Percentiles rank a stretch among this genome's conserved stretches.
phyloP scores from a whole-genome alignment of 129 eudicot genomes.

The Artemisia argyi region DNA sequence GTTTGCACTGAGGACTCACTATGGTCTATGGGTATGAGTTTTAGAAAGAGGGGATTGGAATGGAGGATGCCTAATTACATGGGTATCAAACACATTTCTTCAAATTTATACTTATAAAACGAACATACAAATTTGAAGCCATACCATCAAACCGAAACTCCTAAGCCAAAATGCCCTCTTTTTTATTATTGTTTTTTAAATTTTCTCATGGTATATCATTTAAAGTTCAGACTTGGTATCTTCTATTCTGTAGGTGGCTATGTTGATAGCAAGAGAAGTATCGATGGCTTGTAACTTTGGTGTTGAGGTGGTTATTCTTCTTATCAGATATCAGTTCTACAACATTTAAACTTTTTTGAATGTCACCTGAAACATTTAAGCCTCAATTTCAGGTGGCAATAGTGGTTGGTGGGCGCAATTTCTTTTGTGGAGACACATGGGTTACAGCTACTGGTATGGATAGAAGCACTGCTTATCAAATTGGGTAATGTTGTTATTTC shows the following conservation, averaged over 20 bases:
- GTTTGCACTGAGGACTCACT: not conserved
- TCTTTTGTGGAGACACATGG: constrained; percentile 97
- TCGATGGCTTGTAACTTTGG: constrained; percentile 82
- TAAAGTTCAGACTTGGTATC: not conserved
- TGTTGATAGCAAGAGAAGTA: constrained; percentile 91
- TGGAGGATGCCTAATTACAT: no score
- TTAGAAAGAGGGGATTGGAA: no score
- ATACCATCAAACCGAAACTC: no score
- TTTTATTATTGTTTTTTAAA: not conserved
- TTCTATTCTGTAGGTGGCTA: constrained; percentile 61
- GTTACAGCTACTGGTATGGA: constrained; percentile 78
- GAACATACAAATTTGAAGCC: no score
- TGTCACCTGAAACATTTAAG: constrained; percentile 18
- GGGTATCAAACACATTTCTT: no score
- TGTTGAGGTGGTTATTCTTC: constrained; percentile 61
- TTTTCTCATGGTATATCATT: no score
- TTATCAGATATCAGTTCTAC: constrained; percentile 11
- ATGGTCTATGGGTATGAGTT: no score
- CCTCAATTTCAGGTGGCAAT: constrained; percentile 69
- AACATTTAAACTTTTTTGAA: not conserved
- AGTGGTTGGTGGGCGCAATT: constrained; percentile 98
- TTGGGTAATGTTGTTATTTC: constrained; percentile 54
- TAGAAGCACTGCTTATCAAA: constrained; percentile 90
- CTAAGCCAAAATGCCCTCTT: not conserved
- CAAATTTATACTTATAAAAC: no score